phyloP scores from a whole-genome alignment of 2,329 filamentous ascomycete species.

The Fusarium xyrophilum region DNA sequence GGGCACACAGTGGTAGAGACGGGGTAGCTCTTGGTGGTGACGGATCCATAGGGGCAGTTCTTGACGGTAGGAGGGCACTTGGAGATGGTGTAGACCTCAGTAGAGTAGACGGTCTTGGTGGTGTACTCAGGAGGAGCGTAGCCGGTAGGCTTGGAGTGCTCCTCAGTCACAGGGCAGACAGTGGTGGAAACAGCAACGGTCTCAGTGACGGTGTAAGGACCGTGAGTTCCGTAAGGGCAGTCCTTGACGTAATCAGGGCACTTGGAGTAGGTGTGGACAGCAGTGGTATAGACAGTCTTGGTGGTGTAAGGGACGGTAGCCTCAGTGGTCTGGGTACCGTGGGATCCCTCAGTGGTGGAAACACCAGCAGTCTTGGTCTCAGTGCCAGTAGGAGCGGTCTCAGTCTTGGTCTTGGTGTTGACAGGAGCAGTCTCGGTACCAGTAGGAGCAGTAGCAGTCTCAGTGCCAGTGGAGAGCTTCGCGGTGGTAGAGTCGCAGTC shows the following conservation, averaged over 20 bases:
- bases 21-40: slow-evolving; percentile 28
- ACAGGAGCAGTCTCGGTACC: slow-evolving; percentile 7
- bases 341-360: slow-evolving; percentile 1
- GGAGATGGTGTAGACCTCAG: slow-evolving; percentile 26
- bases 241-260: slow-evolving; percentile 43
- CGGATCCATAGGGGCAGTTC: slow-evolving; percentile 41
- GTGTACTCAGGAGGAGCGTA: no score
- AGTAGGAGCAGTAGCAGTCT: background rate
- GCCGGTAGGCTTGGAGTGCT: slow-evolving; percentile 31
- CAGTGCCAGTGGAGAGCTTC: background rate
- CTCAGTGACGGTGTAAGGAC: slow-evolving; percentile 42
- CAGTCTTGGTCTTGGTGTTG: background rate
- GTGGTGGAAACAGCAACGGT: slow-evolving; percentile 50
- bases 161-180: slow-evolving; percentile 50
- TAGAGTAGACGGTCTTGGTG: slow-evolving; percentile 37
- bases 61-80: slow-evolving; percentile 39
- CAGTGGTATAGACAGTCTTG: slow-evolving; percentile 44
- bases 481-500: slow-evolving; percentile 8
- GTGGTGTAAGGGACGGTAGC: slow-evolving; percentile 39
- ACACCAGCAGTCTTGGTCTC: background rate
- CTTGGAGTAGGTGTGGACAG: slow-evolving; percentile 40
- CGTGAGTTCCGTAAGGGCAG: slow-evolving; percentile 40
- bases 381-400: background rate
- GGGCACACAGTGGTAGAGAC: slow-evolving; percentile 35
- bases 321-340: slow-evolving; percentile 14